Conservation (phyloP, 129 eudicot species). For the Logfia minima region DNA sequence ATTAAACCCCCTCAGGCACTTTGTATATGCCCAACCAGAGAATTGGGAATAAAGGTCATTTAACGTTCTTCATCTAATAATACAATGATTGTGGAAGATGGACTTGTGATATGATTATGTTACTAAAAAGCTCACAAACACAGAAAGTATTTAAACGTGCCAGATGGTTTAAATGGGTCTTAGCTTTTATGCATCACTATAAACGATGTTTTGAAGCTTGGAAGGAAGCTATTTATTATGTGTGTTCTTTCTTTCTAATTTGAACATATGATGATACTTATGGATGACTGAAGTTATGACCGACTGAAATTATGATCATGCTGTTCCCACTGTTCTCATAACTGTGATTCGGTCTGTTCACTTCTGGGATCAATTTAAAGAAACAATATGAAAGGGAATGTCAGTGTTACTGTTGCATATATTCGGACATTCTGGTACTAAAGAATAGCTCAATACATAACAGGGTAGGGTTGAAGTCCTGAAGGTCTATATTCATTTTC, state of each 20-base stretch:
- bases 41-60: constrained; percentile 2
- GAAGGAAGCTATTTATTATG: background rate
- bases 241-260: background rate
- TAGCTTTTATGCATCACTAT: background rate
- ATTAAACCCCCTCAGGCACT: background rate
- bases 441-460: background rate
- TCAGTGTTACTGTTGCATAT: background rate
- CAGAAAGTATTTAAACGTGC: background rate
- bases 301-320: background rate
- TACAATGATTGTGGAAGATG: background rate
- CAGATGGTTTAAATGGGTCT: background rate
- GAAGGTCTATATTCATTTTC: background rate
- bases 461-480: background rate
- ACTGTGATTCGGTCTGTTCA: background rate
- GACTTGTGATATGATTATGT: background rate
- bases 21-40: constrained; percentile 6
- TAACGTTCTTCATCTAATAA: background rate
- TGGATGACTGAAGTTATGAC: background rate
- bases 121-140: background rate
- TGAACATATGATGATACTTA: background rate
- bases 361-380: background rate
- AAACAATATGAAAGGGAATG: no score
- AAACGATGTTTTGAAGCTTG: background rate
- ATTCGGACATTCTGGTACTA: background rate
- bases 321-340: background rate